phyloP scores from a whole-genome alignment of 2,329 filamentous ascomycete species.

The Thelonectria olida region DNA sequence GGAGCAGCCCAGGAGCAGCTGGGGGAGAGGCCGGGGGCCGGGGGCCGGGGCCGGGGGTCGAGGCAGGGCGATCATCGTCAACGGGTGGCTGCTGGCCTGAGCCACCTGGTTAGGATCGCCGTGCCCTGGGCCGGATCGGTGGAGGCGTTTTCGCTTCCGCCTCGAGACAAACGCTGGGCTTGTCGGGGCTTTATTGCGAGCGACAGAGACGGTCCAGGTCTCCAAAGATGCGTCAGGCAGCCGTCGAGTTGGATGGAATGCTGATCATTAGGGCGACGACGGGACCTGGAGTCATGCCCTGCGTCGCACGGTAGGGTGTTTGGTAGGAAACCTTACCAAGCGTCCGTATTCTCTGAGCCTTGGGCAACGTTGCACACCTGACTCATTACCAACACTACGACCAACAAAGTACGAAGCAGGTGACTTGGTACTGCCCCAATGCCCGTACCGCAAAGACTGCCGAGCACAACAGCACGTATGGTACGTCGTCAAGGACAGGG shows the following conservation, averaged over 20 bases:
- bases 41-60: conserved; percentile 30
- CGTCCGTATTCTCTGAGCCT: neutral
- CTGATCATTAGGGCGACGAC: neutral
- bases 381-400: neutral
- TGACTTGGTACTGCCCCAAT: neutral
- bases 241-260: neutral
- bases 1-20: conserved; percentile 1
- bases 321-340: neutral
- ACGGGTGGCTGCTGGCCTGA: conserved; percentile 40
- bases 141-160: conserved; percentile 28
- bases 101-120: conserved; percentile 39
- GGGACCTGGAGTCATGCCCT: neutral
- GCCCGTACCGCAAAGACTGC: neutral
- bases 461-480: neutral
- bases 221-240: neutral
- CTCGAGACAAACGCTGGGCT: conserved; percentile 18
- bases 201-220: neutral
- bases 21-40: conserved; percentile 13
- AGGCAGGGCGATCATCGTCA: conserved; percentile 43
- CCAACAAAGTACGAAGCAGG: neutral
- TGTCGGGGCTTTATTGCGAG: neutral
- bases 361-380: conserved; percentile 4
- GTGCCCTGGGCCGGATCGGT: conserved; percentile 30
- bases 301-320: no score
- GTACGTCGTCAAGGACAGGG: neutral